Percentiles rank a stretch among this genome's conserved stretches.
Evolutionary conservation across 768 basidiomycete species (phyloP).

Genomic region (Steccherinum ochraceum): DNA sequence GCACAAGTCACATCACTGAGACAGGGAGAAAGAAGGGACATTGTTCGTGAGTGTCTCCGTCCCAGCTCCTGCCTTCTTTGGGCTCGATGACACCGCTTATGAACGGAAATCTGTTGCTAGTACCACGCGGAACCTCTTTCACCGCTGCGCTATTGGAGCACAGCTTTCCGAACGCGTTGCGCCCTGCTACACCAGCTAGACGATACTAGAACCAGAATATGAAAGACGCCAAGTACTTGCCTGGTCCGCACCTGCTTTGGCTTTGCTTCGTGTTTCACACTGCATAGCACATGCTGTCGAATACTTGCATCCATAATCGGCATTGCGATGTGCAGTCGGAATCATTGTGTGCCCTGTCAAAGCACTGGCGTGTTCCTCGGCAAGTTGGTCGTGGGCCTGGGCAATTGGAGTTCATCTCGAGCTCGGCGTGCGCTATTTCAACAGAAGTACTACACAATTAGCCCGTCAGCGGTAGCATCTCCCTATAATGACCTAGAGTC

Average conservation of each 20-base stretch:
- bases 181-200: no score
- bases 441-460: no score
- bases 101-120: not conserved
- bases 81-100: not conserved
- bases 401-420: no score
- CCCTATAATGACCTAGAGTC: no score
- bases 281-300: not conserved
- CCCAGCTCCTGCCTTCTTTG: not conserved
- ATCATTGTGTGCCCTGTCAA: no score
- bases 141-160: no score
- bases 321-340: not conserved
- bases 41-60: no score
- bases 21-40: not conserved
- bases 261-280: not conserved
- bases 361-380: no score
- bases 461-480: no score
- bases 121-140: not conserved
- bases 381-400: no score
- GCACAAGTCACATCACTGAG: slow-evolving; percentile 8
- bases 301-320: not conserved
- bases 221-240: no score
- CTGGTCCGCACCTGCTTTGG: not conserved
- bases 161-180: not conserved
- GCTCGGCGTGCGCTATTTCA: no score
- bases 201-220: not conserved